These are phyloP conservation scores for Ascosphaera apis DNA, from an alignment of 2,329 filamentous ascomycete species.

Conservation along the genomic window DNA sequence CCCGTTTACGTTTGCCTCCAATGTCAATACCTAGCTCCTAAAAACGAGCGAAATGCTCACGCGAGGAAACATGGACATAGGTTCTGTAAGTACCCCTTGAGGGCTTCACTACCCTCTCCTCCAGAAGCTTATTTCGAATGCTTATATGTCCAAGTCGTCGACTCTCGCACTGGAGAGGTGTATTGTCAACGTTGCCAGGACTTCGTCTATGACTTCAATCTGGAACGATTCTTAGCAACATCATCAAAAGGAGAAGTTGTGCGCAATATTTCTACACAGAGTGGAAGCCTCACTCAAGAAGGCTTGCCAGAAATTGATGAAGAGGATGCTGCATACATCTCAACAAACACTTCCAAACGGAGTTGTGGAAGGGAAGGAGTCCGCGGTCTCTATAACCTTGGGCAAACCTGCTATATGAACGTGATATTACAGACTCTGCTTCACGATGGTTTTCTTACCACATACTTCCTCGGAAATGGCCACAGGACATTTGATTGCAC, in stretches of 20 bases:
- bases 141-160: slow-evolving; percentile 13
- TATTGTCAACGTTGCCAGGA: slow-evolving; percentile 19
- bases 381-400: slow-evolving; percentile 86
- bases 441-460: slow-evolving; percentile 76
- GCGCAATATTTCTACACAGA: not conserved
- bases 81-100: slow-evolving; percentile 15
- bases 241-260: not conserved
- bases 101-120: not conserved
- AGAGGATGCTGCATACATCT: slow-evolving; percentile 55
- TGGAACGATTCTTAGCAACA: slow-evolving; percentile 14
- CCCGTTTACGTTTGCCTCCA: slow-evolving; percentile 18
- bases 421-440: slow-evolving; percentile 84
- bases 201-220: slow-evolving; percentile 19
- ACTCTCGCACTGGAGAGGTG: slow-evolving; percentile 17
- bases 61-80: slow-evolving; percentile 16
- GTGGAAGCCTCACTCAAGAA: slow-evolving; percentile 7
- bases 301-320: slow-evolving; percentile 9
- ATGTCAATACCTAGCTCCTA: slow-evolving; percentile 14
- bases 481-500: slow-evolving; percentile 59
- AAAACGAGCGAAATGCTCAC: slow-evolving; percentile 14
- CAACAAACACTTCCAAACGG: slow-evolving; percentile 52
- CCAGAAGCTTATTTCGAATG: not conserved
- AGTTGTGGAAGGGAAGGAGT: slow-evolving; percentile 74
- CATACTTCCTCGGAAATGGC: slow-evolving; percentile 79
- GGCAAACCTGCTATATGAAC: slow-evolving; percentile 96